These are phyloP conservation scores for Mollisiaceae sp. DNA, from an alignment of 2,329 filamentous ascomycete genomes.

Conservation along the genomic window DNA sequence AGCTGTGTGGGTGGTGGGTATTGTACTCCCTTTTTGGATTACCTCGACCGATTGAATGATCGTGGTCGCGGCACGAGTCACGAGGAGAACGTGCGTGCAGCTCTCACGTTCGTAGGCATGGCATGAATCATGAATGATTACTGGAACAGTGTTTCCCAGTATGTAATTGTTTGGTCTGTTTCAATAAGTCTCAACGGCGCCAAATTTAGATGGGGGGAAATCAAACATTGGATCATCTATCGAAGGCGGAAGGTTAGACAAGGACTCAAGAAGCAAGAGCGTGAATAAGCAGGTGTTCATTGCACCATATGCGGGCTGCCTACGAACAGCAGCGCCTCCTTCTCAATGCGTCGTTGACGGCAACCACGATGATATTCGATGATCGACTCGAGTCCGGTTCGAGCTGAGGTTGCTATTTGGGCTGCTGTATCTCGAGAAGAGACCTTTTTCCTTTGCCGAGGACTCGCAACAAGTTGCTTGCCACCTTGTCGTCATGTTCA, in stretches of 20 bases:
- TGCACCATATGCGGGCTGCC: conserved; percentile 1
- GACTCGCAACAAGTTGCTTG: not conserved
- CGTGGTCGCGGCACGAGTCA: not conserved
- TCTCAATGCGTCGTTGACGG: not conserved
- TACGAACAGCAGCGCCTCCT: not conserved
- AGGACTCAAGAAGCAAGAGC: not conserved
- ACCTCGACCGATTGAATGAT: not conserved
- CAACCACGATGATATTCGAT: not conserved
- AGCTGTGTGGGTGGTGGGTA: not conserved
- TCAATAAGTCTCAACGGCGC: not conserved
- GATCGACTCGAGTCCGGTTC: not conserved
- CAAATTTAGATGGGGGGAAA: not conserved
- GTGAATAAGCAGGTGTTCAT: not conserved
- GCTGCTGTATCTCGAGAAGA: not conserved
- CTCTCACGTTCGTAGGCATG: not conserved
- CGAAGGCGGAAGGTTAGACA: not conserved
- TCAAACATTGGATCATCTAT: not conserved
- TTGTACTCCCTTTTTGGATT: not conserved
- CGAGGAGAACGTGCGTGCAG: not conserved
- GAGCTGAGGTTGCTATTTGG: not conserved
- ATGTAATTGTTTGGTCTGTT: conserved; percentile 2
- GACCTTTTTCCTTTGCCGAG: not conserved
- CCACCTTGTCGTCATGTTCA: conserved; percentile 9
- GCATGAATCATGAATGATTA: not conserved
- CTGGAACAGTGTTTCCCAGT: conserved; percentile 5